These are phyloP conservation scores for Apiospora koreana DNA, from an alignment of 2,329 filamentous ascomycete species.

Conservation along the genomic window DNA sequence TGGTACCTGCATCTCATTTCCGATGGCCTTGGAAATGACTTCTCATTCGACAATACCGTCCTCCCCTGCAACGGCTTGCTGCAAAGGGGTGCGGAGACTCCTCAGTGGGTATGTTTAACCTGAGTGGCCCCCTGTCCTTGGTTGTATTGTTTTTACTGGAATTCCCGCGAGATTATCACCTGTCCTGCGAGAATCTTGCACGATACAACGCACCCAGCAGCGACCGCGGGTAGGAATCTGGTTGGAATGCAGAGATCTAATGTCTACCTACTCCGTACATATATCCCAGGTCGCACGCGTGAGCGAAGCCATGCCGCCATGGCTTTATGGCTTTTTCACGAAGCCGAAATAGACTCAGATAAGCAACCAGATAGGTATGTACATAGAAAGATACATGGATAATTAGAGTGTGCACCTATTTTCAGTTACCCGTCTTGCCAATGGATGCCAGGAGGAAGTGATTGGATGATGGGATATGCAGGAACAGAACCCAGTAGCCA, in stretches of 20 bases:
- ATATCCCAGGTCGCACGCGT: too few species aligned
- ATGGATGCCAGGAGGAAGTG: not conserved
- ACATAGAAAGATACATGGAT: too few species aligned
- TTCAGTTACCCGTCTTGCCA: not conserved
- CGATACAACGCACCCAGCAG: not conserved
- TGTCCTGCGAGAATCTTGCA: not conserved
- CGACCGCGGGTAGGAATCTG: not conserved
- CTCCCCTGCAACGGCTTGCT: conserved; percentile 5
- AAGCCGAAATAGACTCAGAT: not conserved
- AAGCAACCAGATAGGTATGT: not conserved
- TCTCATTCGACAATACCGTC: conserved; percentile 2
- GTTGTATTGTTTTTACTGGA: conserved; percentile 7
- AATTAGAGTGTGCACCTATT: not conserved
- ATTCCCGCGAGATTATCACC: conserved; percentile 5
- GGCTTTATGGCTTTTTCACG: too few species aligned
- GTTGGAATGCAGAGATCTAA: too few species aligned
- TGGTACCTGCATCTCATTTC: conserved; percentile 5
- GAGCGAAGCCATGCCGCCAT: too few species aligned
- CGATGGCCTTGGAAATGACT: conserved; percentile 3
- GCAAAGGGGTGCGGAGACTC: conserved; percentile 1
- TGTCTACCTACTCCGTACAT: too few species aligned
- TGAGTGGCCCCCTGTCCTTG: conserved; percentile 5
- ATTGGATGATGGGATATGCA: conserved; percentile 5
- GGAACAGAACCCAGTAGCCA: not conserved
- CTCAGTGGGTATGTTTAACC: conserved; percentile 9